Percentiles rank a stretch among this genome's conserved stretches.
Conservation (phyloP, 164 flowering plant species). For the Tetracentron sinense region DNA sequence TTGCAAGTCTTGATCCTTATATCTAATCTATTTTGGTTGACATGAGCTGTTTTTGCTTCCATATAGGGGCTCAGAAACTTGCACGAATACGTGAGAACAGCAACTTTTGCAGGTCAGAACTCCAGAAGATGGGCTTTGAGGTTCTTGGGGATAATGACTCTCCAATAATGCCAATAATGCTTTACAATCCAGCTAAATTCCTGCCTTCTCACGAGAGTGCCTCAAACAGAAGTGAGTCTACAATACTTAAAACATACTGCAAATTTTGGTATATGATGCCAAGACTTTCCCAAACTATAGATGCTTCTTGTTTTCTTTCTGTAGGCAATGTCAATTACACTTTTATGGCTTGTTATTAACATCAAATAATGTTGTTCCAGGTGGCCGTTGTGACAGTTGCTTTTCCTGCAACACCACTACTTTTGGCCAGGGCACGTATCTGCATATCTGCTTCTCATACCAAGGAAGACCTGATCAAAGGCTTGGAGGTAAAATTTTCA, state of each 20-base stretch:
- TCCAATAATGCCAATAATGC: constrained; percentile 98
- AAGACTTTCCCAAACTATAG: background rate
- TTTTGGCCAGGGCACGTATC: constrained; percentile 91
- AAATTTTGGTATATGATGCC: too few species aligned
- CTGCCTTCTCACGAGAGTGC: constrained; percentile 94
- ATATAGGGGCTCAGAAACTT: constrained; percentile 87
- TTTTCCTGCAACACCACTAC: constrained; percentile 91
- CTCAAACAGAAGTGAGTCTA: constrained; percentile 83
- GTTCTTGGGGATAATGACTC: constrained; percentile 98
- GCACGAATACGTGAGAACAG: constrained; percentile 89
- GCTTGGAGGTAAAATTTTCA: constrained; percentile 52
- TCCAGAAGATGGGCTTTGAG: constrained; percentile 97
- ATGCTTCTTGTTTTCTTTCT: background rate
- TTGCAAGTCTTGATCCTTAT: background rate
- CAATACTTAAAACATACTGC: too few species aligned
- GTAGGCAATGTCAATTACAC: background rate
- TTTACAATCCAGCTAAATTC: constrained; percentile 96
- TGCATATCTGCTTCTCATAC: constrained; percentile 94
- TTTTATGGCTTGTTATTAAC: background rate
- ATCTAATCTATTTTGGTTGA: background rate
- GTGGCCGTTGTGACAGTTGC: constrained; percentile 92
- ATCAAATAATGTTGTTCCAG: constrained; percentile 31
- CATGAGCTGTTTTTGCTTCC: constrained; percentile 11
- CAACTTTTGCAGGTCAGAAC: constrained; percentile 91
- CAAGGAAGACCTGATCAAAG: constrained; percentile 75